A percentile compares a stretch with the other conserved stretches of the same genome.
Conservation (phyloP, 2,329 filamentous ascomycete species). For the Amesomyces nigricolor region DNA sequence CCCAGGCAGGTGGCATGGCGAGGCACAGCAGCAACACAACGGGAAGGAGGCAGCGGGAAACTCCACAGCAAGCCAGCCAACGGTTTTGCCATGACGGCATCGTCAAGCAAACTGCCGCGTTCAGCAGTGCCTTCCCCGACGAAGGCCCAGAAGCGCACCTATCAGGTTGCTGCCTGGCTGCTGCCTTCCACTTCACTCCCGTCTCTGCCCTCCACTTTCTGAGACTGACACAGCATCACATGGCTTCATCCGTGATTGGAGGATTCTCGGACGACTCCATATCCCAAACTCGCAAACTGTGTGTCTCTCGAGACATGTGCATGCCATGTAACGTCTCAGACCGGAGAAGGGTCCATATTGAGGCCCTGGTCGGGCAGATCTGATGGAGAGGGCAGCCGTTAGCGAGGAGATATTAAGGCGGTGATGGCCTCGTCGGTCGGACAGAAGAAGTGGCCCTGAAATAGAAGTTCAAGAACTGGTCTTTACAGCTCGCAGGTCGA, state of each 20-base stretch:
- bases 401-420: conserved; percentile 1
- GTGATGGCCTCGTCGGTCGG: background rate
- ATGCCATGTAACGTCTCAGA: conserved; percentile 11
- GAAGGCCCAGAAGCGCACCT: conserved; percentile 8
- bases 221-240: background rate
- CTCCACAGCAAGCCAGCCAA: background rate
- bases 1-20: too few species aligned
- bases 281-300: background rate
- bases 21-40: too few species aligned
- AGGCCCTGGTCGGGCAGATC: background rate
- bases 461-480: background rate
- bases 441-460: background rate
- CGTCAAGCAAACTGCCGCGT: conserved; percentile 10
- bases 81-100: background rate
- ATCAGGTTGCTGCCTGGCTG: background rate
- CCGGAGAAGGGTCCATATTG: background rate
- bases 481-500: conserved; percentile 7
- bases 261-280: conserved; percentile 2
- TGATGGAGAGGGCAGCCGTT: background rate
- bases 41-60: background rate
- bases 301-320: background rate
- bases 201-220: background rate
- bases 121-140: conserved; percentile 12
- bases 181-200: background rate
- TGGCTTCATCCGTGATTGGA: conserved; percentile 6